A percentile compares a stretch with the other conserved stretches of the same genome.
These are phyloP conservation scores for Podaxis mareebaensis DNA, from an alignment of 768 basidiomycete genomes.

Conservation along the genomic window DNA sequence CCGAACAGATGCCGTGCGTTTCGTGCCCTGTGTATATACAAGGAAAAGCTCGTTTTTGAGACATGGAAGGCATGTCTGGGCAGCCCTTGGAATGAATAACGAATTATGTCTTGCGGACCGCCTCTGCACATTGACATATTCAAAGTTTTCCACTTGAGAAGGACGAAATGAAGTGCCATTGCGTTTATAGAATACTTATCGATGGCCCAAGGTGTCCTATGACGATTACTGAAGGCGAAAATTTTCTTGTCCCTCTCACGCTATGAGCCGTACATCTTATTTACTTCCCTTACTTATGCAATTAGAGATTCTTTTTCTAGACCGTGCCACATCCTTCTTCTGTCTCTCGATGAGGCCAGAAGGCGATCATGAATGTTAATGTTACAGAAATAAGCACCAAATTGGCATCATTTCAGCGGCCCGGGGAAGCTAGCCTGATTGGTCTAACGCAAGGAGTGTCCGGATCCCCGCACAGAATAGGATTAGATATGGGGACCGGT, in stretches of 20 bases:
- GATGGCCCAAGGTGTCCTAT: not conserved
- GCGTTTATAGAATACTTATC: not conserved
- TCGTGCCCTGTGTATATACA: not conserved
- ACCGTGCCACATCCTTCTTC: slow-evolving; percentile 2
- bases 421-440: not conserved
- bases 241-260: not conserved
- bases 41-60: not conserved
- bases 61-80: not conserved
- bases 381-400: slow-evolving; percentile 12
- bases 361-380: slow-evolving; percentile 8
- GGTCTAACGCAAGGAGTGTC: not conserved
- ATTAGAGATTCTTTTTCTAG: not conserved
- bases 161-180: not conserved
- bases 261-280: not conserved
- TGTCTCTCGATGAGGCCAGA: slow-evolving; percentile 9
- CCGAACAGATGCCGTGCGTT: not conserved
- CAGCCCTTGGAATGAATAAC: slow-evolving; percentile 1
- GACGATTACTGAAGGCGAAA: slow-evolving; percentile 1
- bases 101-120: slow-evolving; percentile 5
- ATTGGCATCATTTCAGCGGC: not conserved
- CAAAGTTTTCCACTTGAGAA: not conserved
- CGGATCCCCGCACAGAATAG: slow-evolving; percentile 1
- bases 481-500: not conserved
- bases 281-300: not conserved
- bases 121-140: not conserved